phyloP scores from a whole-genome alignment of 495 filamentous ascomycete species.

The Recurvomyces mirabilis region DNA sequence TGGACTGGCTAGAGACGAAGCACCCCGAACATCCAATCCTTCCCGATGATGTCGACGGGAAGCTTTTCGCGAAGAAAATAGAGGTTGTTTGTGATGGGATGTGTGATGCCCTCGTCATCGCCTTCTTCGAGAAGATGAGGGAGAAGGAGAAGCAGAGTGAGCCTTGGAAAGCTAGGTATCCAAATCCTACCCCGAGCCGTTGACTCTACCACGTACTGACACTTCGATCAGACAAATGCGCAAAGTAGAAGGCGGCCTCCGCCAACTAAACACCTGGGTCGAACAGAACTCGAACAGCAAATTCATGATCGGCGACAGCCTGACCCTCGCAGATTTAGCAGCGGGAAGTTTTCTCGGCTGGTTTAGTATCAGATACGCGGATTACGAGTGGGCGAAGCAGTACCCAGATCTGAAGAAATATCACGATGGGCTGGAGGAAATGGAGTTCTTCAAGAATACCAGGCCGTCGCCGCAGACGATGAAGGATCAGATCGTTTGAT shows the following conservation, averaged over 20 bases:
- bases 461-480: slow-evolving; percentile 17
- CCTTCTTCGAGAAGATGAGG: slow-evolving; percentile 22
- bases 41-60: slow-evolving; percentile 14
- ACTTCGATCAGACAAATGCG: slow-evolving; percentile 18
- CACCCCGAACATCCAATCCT: slow-evolving; percentile 16
- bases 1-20: slow-evolving; percentile 22
- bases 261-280: slow-evolving; percentile 13
- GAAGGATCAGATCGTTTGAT: slow-evolving; percentile 15
- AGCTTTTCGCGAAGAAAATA: slow-evolving; percentile 20
- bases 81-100: slow-evolving; percentile 23
- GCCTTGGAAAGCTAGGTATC: slow-evolving; percentile 21
- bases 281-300: not conserved
- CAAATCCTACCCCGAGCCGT: not conserved
- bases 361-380: slow-evolving; percentile 12
- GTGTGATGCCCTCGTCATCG: slow-evolving; percentile 22
- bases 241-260: slow-evolving; percentile 18
- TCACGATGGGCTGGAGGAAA: slow-evolving; percentile 6
- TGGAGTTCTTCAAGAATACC: slow-evolving; percentile 10
- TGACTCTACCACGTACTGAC: not conserved
- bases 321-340: slow-evolving; percentile 17
- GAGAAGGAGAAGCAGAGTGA: slow-evolving; percentile 14
- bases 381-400: slow-evolving; percentile 12
- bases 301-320: slow-evolving; percentile 12
- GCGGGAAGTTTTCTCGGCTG: slow-evolving; percentile 11
- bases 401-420: slow-evolving; percentile 16